Evolutionary conservation across 768 basidiomycete genomes (phyloP).

Genomic region (Ramaria rubella): DNA sequence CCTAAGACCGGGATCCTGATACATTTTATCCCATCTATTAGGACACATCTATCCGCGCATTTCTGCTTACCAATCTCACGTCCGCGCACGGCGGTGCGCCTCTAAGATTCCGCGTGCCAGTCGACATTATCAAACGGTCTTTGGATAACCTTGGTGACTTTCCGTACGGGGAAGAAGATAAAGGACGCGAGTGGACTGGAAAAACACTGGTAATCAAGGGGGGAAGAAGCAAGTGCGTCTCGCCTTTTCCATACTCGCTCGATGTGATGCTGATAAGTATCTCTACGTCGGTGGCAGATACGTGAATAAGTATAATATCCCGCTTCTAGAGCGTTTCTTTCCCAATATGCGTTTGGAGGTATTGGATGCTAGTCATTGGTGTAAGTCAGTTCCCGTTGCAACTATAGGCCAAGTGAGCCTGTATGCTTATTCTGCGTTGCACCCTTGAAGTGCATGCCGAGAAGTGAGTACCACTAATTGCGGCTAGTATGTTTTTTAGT

Average conservation of each 20-base stretch:
- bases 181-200: constrained; percentile 47
- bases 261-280: background rate
- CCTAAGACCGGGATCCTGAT: too few relatives aligned
- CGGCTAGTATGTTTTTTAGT: background rate
- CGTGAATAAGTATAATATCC: constrained; percentile 66
- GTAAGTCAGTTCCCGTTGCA: constrained; percentile 34
- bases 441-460: constrained; percentile 78
- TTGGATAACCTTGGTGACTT: constrained; percentile 73
- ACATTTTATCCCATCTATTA: constrained; percentile 32
- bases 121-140: constrained; percentile 54
- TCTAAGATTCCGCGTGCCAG: constrained; percentile 67
- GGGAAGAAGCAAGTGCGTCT: constrained; percentile 57
- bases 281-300: constrained; percentile 44
- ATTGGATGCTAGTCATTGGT: constrained; percentile 84
- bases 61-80: constrained; percentile 78
- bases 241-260: background rate
- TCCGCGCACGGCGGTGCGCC: constrained; percentile 29
- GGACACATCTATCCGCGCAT: constrained; percentile 71
- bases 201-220: constrained; percentile 74
- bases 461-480: constrained; percentile 32
- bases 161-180: constrained; percentile 57
- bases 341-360: constrained; percentile 56
- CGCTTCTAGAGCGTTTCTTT: constrained; percentile 61
- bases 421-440: background rate
- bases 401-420: background rate